phyloP scores from a whole-genome alignment of 129 eudicot species.

The Dittrichia graveolens region DNA sequence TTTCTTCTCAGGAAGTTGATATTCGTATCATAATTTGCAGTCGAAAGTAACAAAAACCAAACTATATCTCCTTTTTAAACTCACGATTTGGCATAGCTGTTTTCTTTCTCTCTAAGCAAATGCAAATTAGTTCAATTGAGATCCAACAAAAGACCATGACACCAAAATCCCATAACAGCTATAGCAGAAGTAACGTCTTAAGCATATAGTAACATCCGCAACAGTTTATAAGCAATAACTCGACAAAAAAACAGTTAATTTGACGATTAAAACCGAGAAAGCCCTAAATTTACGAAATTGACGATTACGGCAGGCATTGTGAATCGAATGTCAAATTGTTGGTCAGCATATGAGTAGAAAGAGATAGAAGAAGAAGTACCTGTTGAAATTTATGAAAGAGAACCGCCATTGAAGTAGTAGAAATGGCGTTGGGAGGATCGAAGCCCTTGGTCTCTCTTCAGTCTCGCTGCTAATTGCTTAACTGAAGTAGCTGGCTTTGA shows the following conservation, averaged over 20 bases:
- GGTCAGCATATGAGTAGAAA: neutral
- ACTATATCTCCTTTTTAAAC: neutral
- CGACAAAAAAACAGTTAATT: neutral
- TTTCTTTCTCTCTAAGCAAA: neutral
- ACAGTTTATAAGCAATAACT: neutral
- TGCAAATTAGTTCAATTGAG: neutral
- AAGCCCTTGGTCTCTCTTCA: constrained; percentile 16
- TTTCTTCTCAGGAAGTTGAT: neutral
- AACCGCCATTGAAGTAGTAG: constrained; percentile 47
- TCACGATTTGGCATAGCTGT: neutral
- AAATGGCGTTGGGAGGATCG: constrained; percentile 15
- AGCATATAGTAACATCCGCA: neutral
- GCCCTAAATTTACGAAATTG: constrained; percentile 8
- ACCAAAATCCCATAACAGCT: constrained; percentile 1
- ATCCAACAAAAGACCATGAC: neutral
- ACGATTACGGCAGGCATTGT: neutral
- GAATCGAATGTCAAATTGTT: constrained; percentile 2
- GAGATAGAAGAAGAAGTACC: constrained; percentile 38
- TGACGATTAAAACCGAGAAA: constrained; percentile 13
- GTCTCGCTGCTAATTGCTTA: constrained; percentile 6
- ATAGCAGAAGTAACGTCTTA: neutral
- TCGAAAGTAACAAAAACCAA: neutral
- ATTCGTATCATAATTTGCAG: neutral
- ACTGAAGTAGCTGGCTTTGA: constrained; percentile 6
- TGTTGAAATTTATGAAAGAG: constrained; percentile 82